Evolutionary conservation across 768 basidiomycete genomes (phyloP).

Genomic region (Aureoboletus auriporus): DNA sequence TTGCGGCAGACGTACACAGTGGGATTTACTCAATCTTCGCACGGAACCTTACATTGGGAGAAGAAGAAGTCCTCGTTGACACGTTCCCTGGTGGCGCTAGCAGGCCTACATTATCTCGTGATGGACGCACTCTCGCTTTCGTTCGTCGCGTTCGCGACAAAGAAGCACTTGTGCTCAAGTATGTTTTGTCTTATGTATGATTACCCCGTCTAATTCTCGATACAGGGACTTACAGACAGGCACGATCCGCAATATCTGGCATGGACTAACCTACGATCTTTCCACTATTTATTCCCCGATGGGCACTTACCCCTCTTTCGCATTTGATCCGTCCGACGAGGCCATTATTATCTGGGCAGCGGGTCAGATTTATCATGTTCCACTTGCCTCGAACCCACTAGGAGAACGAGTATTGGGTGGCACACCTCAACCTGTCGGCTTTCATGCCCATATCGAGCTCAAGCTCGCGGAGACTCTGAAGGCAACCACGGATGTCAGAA

Average conservation of each 20-base stretch:
- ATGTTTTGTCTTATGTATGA: slow-evolving; percentile 17
- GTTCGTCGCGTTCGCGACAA: slow-evolving; percentile 72
- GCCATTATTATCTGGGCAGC: slow-evolving; percentile 68
- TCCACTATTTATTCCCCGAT: slow-evolving; percentile 63
- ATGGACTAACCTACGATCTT: slow-evolving; percentile 69
- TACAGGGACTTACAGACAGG: slow-evolving; percentile 63
- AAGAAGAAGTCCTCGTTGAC: slow-evolving; percentile 49
- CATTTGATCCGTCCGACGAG: slow-evolving; percentile 39
- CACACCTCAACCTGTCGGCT: slow-evolving; percentile 47
- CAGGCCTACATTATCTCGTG: slow-evolving; percentile 65
- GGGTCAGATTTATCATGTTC: slow-evolving; percentile 63
- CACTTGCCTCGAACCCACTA: slow-evolving; percentile 33
- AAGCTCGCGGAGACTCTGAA: slow-evolving; percentile 57
- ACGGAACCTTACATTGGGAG: slow-evolving; percentile 55
- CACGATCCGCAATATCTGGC: slow-evolving; percentile 60
- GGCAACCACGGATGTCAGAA: slow-evolving; percentile 47
- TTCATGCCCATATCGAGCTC: slow-evolving; percentile 61
- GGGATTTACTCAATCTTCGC: slow-evolving; percentile 72
- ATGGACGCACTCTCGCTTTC: slow-evolving; percentile 67
- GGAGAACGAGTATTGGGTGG: slow-evolving; percentile 48
- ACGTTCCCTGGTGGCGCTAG: slow-evolving; percentile 68
- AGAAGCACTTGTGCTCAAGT: slow-evolving; percentile 71
- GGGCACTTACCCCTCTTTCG: slow-evolving; percentile 76
- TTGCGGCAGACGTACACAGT: slow-evolving; percentile 52
- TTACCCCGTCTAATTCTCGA: slow-evolving; percentile 1